A percentile compares a stretch with the other conserved stretches of the same genome.
These are phyloP conservation scores for Acrocalymma vagum DNA, from an alignment of 2,329 filamentous ascomycete species.

Conservation along the genomic window DNA sequence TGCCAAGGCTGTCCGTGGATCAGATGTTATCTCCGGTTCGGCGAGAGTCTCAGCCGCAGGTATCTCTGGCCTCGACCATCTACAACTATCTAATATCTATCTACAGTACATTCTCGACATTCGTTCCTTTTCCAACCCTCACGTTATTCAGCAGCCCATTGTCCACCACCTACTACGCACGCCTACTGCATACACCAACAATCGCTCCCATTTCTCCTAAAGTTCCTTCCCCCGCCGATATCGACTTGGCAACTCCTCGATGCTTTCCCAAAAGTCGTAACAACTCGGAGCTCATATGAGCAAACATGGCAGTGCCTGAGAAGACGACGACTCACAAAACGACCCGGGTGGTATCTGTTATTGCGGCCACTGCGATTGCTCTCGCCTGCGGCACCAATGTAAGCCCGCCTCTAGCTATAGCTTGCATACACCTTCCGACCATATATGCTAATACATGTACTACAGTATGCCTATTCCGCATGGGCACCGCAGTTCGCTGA, in stretches of 20 bases:
- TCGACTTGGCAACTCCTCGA: slow-evolving; percentile 22
- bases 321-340: slow-evolving; percentile 59
- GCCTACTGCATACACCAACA: too few species aligned
- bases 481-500: slow-evolving; percentile 97
- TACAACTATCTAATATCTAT: too few species aligned
- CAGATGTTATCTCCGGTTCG: slow-evolving; percentile 31
- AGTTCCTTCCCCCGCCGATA: slow-evolving; percentile 5
- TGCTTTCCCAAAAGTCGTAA: slow-evolving; percentile 27
- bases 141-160: too few species aligned
- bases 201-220: background rate
- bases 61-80: background rate
- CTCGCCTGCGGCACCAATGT: slow-evolving; percentile 95
- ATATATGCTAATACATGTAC: slow-evolving; percentile 35
- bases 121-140: too few species aligned
- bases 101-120: too few species aligned
- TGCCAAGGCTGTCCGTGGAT: slow-evolving; percentile 19
- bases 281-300: slow-evolving; percentile 14
- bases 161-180: too few species aligned
- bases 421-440: slow-evolving; percentile 14
- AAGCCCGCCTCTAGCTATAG: too few species aligned
- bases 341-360: slow-evolving; percentile 80
- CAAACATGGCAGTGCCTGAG: slow-evolving; percentile 32
- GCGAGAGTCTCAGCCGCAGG: background rate
- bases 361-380: slow-evolving; percentile 84
- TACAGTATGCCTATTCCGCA: slow-evolving; percentile 94